Conservation (phyloP, 2,329 filamentous ascomycete species). For the Whalleya microplaca region DNA sequence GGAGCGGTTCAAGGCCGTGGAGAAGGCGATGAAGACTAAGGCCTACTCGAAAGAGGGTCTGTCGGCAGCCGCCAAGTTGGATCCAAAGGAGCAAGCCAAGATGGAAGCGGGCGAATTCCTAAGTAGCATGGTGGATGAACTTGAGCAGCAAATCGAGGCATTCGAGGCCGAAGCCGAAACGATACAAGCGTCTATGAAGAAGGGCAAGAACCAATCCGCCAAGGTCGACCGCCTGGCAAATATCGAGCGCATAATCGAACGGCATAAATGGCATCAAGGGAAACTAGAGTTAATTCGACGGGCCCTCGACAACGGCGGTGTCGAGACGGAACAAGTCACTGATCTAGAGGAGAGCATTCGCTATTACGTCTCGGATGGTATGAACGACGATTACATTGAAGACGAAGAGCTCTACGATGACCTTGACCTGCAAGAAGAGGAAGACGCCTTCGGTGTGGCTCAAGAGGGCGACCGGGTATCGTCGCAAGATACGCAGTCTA, state of each 20-base stretch:
- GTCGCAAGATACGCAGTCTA: conserved; percentile 92
- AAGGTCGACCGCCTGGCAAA: conserved; percentile 89
- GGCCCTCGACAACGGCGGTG: conserved; percentile 87
- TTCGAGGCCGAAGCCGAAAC: conserved; percentile 88
- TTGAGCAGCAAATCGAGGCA: conserved; percentile 90
- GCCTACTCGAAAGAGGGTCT: conserved; percentile 98
- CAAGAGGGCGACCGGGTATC: conserved; percentile 84
- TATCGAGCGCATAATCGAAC: conserved; percentile 81
- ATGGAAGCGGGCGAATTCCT: conserved; percentile 87
- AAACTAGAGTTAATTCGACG: conserved; percentile 91
- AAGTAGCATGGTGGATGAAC: conserved; percentile 82
- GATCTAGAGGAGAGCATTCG: conserved; percentile 90
- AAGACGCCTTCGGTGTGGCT: conserved; percentile 81
- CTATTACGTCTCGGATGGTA: conserved; percentile 92
- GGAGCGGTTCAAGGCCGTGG: conserved; percentile 99
- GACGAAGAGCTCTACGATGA: conserved; percentile 97
- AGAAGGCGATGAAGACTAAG: conserved; percentile 99
- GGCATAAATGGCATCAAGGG: conserved; percentile 94
- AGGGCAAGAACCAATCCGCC: conserved; percentile 82
- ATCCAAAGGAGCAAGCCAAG: conserved; percentile 98
- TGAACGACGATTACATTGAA: conserved; percentile 87
- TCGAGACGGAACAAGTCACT: conserved; percentile 85
- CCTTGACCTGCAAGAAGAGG: conserved; percentile 88
- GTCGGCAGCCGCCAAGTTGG: conserved; percentile 86
- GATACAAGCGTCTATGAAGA: conserved; percentile 89